phyloP scores from a whole-genome alignment of 306 rosid genomes.

The Quercus cerris region DNA sequence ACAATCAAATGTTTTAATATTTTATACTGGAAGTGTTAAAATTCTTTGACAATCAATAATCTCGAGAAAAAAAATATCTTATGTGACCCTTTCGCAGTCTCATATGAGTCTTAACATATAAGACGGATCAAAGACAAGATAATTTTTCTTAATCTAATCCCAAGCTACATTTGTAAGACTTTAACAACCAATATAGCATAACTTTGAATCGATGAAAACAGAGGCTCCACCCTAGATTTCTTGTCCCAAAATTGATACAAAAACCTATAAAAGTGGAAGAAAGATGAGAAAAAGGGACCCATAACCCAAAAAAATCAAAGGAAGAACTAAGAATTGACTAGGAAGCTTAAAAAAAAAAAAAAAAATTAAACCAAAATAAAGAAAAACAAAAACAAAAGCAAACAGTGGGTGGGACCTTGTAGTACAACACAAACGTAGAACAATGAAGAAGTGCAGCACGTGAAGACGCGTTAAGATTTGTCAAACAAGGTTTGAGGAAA shows the following conservation, averaged over 20 bases:
- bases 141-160: too few species aligned
- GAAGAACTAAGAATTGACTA: not conserved
- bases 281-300: not conserved
- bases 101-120: too few species aligned
- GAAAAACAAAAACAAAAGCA: not conserved
- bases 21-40: too few species aligned
- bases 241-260: not conserved
- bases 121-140: too few species aligned
- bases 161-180: not conserved
- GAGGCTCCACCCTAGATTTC: not conserved
- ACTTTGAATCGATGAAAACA: not conserved
- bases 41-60: too few species aligned
- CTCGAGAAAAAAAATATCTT: too few species aligned
- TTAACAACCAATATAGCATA: not conserved
- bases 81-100: too few species aligned
- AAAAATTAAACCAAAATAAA: not conserved
- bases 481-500: slow-evolving; percentile 3
- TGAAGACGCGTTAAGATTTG: slow-evolving; percentile 38
- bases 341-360: slow-evolving; percentile 2
- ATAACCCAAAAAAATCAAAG: not conserved
- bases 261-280: not conserved
- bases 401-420: not conserved
- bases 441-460: slow-evolving; percentile 14
- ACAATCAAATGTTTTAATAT: too few species aligned
- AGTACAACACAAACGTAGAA: not conserved